Evolutionary conservation across 2,329 filamentous ascomycete genomes (phyloP), one percentile per base, ranked within the genome.

Genomic region (Fonsecaea nubica): DNA sequence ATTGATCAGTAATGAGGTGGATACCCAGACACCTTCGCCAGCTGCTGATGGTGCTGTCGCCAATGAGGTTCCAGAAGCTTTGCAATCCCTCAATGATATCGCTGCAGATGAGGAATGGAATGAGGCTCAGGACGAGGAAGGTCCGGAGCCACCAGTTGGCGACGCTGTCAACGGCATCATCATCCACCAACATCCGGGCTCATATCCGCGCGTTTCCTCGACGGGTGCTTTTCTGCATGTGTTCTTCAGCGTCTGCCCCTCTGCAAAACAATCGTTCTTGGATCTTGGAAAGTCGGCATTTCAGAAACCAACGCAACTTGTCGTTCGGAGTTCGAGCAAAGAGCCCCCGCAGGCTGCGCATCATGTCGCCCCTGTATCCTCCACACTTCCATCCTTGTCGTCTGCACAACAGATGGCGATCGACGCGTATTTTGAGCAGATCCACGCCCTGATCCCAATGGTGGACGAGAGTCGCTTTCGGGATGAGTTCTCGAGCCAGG

Each of bases 371-470:
- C 33, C 35, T 18, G 54, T 25, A 30, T 50, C 18, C 21, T 50
- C 45, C 9, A 15, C 55, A n/a, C 15, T 36, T 38, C 45, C 63
- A 6, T 38, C 50, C 12, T 33, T 42, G 32, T 38, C 38, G 13
- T 21, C 30, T 40, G 10, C 54, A 18, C 40, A 66, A 40, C 60
- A 63, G 55, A 30, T 40, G 10, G 60, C 45, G 6, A 38, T 92
- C 42, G 88, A 92, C 71, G 88, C 88, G 25, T 92, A 92, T 76
- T 92, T 92, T 75, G 88, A 89, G 69, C 84, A 88, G 30, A 85
- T 90, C 32, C 90, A 92, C 67, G 85, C 88, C 1, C 89, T 92
- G 70, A 84, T 89, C 3, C 90, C 90, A 0, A 88, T 92, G 84
- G 81, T 92, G 2, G 89, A 92, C 70, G 90, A 92, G 75, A 84